Evolutionary conservation across 164 flowering plant species (phyloP).

Genomic region (Aristolochia californica): DNA sequence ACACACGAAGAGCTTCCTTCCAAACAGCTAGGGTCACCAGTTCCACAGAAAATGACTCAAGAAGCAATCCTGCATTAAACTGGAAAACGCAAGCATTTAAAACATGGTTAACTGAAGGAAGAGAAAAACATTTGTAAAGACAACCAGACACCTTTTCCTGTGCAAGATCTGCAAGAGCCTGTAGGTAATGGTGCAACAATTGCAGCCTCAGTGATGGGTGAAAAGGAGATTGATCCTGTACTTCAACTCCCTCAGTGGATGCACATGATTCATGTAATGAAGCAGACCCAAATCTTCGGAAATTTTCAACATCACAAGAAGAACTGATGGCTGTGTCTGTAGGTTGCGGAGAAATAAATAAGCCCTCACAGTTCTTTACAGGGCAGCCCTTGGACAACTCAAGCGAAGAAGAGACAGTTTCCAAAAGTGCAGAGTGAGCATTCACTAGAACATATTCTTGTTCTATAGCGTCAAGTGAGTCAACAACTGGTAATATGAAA

Average conservation of each 20-base stretch:
- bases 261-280: slow-evolving; percentile 14
- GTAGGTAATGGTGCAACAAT: slow-evolving; percentile 28
- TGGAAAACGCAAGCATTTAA: slow-evolving; percentile 15
- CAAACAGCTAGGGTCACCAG: slow-evolving; percentile 41
- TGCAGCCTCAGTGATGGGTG: slow-evolving; percentile 37
- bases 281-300: slow-evolving; percentile 7
- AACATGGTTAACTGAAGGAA: neutral
- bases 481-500: slow-evolving; percentile 25
- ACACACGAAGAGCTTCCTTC: slow-evolving; percentile 31
- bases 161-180: slow-evolving; percentile 28
- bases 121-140: neutral
- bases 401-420: slow-evolving; percentile 23
- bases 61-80: slow-evolving; percentile 26
- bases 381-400: slow-evolving; percentile 26
- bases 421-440: slow-evolving; percentile 31
- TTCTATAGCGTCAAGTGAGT: slow-evolving; percentile 42
- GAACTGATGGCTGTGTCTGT: slow-evolving; percentile 12
- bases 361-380: slow-evolving; percentile 7
- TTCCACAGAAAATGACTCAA: slow-evolving; percentile 40
- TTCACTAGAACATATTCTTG: slow-evolving; percentile 50
- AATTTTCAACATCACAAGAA: slow-evolving; percentile 12
- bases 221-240: slow-evolving; percentile 18
- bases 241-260: slow-evolving; percentile 19
- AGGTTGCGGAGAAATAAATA: slow-evolving; percentile 6
- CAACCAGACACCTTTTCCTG: slow-evolving; percentile 26